Conservation (phyloP, 2,329 filamentous ascomycete genomes). For the Exophiala phaeomuriformis region DNA sequence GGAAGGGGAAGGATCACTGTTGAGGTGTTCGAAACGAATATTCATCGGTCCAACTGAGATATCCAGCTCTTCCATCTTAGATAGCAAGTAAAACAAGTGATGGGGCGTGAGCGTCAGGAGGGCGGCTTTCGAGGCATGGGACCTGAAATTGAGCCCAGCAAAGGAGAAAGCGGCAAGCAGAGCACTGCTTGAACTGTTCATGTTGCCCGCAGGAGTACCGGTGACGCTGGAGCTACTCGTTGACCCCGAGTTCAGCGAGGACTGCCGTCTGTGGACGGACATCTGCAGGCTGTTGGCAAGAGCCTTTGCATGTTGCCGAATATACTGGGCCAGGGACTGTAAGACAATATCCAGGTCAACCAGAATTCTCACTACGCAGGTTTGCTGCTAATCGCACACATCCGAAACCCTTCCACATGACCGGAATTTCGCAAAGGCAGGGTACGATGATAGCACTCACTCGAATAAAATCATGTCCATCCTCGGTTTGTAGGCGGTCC, state of each 20-base stretch:
- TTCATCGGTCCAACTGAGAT: slow-evolving; percentile 95
- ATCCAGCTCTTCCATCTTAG: slow-evolving; percentile 84
- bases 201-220: slow-evolving; percentile 42
- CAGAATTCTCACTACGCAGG: background rate
- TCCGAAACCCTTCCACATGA: background rate
- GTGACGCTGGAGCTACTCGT: slow-evolving; percentile 53
- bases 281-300: slow-evolving; percentile 91
- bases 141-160: slow-evolving; percentile 75
- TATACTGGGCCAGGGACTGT: slow-evolving; percentile 89
- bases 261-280: slow-evolving; percentile 50
- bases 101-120: slow-evolving; percentile 91
- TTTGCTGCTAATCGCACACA: background rate
- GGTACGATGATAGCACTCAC: slow-evolving; percentile 28
- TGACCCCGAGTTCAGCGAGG: slow-evolving; percentile 57
- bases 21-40: slow-evolving; percentile 86
- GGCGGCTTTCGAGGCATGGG: slow-evolving; percentile 76
- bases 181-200: slow-evolving; percentile 61
- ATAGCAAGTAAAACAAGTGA: slow-evolving; percentile 92
- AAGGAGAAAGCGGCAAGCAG: slow-evolving; percentile 82
- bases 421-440: background rate
- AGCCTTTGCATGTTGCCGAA: slow-evolving; percentile 94
- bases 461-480: slow-evolving; percentile 46
- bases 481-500: slow-evolving; percentile 45
- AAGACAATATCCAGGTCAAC: slow-evolving; percentile 2
- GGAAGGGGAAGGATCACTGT: slow-evolving; percentile 74